Evolutionary conservation across 139 green algal species (phyloP).

Genomic region (Asterochloris erici): DNA sequence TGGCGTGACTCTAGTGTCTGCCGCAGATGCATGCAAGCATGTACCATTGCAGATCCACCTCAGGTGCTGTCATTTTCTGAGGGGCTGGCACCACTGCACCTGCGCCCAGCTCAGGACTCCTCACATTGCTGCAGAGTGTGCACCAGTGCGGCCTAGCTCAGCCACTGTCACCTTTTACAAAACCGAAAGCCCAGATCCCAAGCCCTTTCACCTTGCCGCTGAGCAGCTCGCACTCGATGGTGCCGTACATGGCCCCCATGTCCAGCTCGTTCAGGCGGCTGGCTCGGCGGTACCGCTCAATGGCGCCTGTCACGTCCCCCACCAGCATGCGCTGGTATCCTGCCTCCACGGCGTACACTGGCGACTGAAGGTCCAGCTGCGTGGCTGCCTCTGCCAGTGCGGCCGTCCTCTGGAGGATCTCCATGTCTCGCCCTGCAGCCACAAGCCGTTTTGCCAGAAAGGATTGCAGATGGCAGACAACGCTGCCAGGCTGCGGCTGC

Average conservation of each 20-base stretch:
- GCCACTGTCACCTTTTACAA: too few relatives aligned
- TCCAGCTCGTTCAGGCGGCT: constrained; percentile 58
- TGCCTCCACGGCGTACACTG: constrained; percentile 39
- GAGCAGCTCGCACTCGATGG: constrained; percentile 45
- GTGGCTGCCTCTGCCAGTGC: constrained; percentile 40
- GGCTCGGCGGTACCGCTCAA: constrained; percentile 40
- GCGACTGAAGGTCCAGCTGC: constrained; percentile 43
- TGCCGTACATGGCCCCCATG: constrained; percentile 46
- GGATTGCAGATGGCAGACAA: too few relatives aligned
- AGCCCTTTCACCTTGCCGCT: constrained; percentile 12
- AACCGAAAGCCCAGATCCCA: too few relatives aligned
- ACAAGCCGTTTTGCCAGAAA: too few relatives aligned
- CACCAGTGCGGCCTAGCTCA: too few relatives aligned
- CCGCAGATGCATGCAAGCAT: too few relatives aligned
- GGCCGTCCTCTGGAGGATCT: constrained; percentile 33
- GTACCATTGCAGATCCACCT: too few relatives aligned
- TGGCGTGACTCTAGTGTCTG: background rate
- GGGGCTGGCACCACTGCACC: too few relatives aligned
- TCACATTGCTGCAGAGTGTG: too few relatives aligned
- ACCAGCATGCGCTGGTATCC: constrained; percentile 42
- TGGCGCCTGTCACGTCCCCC: constrained; percentile 43
- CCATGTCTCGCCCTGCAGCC: constrained; percentile 20
- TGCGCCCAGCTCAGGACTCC: too few relatives aligned
- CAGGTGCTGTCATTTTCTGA: too few relatives aligned
- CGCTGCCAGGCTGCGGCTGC: too few relatives aligned